Evolutionary conservation across 352 stramenopile species (phyloP).

Genomic region (Phytopythium sindhum): DNA sequence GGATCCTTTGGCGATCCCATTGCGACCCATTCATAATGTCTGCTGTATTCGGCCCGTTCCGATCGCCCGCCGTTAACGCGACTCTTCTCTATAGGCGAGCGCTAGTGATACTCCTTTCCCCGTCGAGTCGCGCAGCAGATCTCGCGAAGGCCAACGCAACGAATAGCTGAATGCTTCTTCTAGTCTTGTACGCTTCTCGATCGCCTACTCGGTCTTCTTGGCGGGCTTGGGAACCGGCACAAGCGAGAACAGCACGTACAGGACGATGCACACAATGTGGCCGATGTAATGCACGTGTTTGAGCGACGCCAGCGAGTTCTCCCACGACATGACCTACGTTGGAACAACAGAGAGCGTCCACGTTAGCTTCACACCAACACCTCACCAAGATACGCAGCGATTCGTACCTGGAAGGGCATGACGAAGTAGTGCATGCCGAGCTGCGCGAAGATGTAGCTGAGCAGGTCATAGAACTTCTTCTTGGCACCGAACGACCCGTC

Average conservation of each 20-base stretch:
- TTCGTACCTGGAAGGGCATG: slow-evolving; percentile 62
- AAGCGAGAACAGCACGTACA: slow-evolving; percentile 69
- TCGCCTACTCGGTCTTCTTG: slow-evolving; percentile 53
- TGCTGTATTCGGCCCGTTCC: neutral
- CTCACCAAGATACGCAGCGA: neutral
- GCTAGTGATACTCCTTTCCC: no score
- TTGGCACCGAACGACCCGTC: slow-evolving; percentile 43
- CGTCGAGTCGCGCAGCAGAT: no score
- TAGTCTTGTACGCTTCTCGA: neutral
- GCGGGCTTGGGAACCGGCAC: slow-evolving; percentile 49
- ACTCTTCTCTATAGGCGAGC: no score
- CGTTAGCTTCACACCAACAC: slow-evolving; percentile 1
- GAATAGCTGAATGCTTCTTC: no score
- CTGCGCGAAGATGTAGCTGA: slow-evolving; percentile 42
- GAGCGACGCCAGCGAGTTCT: slow-evolving; percentile 55
- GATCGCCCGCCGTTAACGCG: no score
- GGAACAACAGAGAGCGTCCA: neutral
- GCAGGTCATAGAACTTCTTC: slow-evolving; percentile 65
- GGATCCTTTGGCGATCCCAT: no score
- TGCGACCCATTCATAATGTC: neutral
- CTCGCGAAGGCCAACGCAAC: no score
- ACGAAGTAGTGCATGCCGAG: slow-evolving; percentile 69
- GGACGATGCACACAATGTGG: slow-evolving; percentile 58
- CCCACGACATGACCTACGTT: slow-evolving; percentile 57
- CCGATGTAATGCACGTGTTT: slow-evolving; percentile 70